Conservation (phyloP, 192 early-diverging fungal genomes). For the Coemansia sp. region DNA sequence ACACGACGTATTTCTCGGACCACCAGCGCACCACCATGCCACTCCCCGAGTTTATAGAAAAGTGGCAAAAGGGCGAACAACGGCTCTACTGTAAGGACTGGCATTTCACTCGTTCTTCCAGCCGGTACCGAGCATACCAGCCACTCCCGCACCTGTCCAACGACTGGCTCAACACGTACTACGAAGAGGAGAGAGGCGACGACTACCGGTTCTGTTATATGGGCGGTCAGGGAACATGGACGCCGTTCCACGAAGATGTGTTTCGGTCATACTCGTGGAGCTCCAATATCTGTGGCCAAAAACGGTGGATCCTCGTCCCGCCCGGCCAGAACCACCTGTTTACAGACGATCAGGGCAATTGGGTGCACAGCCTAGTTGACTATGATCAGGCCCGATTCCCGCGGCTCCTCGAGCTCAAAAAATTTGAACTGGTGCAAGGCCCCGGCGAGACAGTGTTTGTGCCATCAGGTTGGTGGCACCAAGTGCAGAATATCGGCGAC, state of each 20-base stretch:
- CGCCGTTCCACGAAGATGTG: slow-evolving; percentile 78
- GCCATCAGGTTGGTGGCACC: slow-evolving; percentile 76
- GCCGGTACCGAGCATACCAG: slow-evolving; percentile 10
- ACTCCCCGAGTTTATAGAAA: slow-evolving; percentile 58
- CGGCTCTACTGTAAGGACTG: slow-evolving; percentile 71
- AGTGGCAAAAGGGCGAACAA: slow-evolving; percentile 42
- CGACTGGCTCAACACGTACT: slow-evolving; percentile 76
- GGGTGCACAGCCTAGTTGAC: slow-evolving; percentile 60
- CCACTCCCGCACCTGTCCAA: slow-evolving; percentile 37
- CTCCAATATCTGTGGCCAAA: slow-evolving; percentile 70
- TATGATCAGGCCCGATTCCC: slow-evolving; percentile 58
- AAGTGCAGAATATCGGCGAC: slow-evolving; percentile 68
- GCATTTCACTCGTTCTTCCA: slow-evolving; percentile 57
- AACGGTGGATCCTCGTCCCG: slow-evolving; percentile 70
- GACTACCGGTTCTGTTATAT: slow-evolving; percentile 77
- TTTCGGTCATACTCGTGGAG: slow-evolving; percentile 79
- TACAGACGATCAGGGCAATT: slow-evolving; percentile 58
- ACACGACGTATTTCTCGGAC: slow-evolving; percentile 62
- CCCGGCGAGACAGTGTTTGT: slow-evolving; percentile 73
- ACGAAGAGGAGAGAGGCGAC: slow-evolving; percentile 55
- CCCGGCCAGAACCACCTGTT: slow-evolving; percentile 66
- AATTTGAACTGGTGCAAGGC: slow-evolving; percentile 59
- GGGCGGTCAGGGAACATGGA: slow-evolving; percentile 71
- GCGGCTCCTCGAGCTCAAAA: slow-evolving; percentile 48
- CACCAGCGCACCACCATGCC: slow-evolving; percentile 62